Conservation (phyloP, 805 yeast species). For the Myxozyma lipomycoides region DNA sequence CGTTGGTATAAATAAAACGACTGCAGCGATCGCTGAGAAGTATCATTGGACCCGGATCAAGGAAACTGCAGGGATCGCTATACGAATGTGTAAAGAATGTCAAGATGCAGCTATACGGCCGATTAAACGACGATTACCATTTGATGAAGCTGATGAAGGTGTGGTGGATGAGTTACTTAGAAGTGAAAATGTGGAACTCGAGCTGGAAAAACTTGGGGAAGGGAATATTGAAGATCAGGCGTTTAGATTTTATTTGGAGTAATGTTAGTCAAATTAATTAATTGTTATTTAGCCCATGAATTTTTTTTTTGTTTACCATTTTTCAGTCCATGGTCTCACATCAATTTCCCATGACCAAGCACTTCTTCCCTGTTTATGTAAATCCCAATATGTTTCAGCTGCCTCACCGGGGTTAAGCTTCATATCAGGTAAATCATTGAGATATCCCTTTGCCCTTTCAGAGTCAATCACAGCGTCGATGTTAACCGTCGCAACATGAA, state of each 20-base stretch:
- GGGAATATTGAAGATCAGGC: neutral
- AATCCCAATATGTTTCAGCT: slow-evolving; percentile 20
- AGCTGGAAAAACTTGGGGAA: neutral
- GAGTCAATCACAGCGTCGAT: slow-evolving; percentile 20
- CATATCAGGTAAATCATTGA: slow-evolving; percentile 10
- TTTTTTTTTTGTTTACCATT: no score
- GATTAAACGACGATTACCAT: neutral
- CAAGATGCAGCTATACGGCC: slow-evolving; percentile 40
- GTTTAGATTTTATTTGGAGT: no score
- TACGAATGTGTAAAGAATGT: slow-evolving; percentile 73
- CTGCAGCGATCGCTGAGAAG: slow-evolving; percentile 67
- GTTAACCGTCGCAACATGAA: slow-evolving; percentile 22
- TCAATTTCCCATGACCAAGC: slow-evolving; percentile 24
- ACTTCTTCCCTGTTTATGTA: slow-evolving; percentile 17
- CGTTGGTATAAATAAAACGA: slow-evolving; percentile 85
- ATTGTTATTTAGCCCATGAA: no score
- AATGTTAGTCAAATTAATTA: no score
- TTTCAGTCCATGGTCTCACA: slow-evolving; percentile 21
- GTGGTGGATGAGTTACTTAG: neutral
- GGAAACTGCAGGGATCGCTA: slow-evolving; percentile 76
- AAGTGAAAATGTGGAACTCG: neutral
- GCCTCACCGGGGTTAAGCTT: slow-evolving; percentile 19
- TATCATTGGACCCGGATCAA: slow-evolving; percentile 92
- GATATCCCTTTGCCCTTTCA: slow-evolving; percentile 3
- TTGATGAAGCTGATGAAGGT: neutral